Conservation (phyloP, 2,329 filamentous ascomycete genomes). For the Cercospora sp. region DNA sequence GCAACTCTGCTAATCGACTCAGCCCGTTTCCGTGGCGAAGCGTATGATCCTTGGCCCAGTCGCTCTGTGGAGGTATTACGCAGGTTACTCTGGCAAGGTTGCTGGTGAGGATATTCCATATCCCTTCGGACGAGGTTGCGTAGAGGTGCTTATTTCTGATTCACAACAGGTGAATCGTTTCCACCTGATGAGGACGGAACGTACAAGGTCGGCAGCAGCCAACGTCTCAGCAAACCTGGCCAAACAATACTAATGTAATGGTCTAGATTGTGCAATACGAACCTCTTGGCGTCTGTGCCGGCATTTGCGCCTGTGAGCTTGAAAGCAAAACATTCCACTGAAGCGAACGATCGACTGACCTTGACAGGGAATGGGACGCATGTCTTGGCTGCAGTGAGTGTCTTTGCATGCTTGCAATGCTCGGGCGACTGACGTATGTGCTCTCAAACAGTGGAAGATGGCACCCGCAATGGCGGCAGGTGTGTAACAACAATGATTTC, state of each 20-base stretch:
- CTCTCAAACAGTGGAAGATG: constrained; percentile 50
- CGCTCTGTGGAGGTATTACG: constrained; percentile 34
- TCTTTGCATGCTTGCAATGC: not conserved
- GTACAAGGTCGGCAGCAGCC: not conserved
- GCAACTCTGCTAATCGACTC: not conserved
- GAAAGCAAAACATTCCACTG: not conserved
- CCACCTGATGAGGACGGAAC: constrained; percentile 29
- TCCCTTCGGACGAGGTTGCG: not conserved
- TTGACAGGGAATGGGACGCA: not conserved
- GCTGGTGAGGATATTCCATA: constrained; percentile 16
- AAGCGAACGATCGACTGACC: not conserved
- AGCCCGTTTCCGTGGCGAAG: constrained; percentile 38
- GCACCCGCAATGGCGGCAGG: constrained; percentile 57
- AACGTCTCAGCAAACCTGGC: fast-evolving
- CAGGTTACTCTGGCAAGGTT: constrained; percentile 33
- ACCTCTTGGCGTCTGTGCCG: constrained; percentile 45
- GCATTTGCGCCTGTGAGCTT: constrained; percentile 42
- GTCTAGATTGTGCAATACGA: constrained; percentile 40
- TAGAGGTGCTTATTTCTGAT: not conserved
- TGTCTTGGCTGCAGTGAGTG: constrained; percentile 36
- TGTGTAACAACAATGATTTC: not conserved
- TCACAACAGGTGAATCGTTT: constrained; percentile 20
- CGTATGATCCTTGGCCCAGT: constrained; percentile 34
- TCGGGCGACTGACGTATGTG: not conserved
- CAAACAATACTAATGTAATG: not conserved